These are phyloP conservation scores for Xylariales sp. DNA, from an alignment of 2,329 filamentous ascomycete species.

Conservation along the genomic window DNA sequence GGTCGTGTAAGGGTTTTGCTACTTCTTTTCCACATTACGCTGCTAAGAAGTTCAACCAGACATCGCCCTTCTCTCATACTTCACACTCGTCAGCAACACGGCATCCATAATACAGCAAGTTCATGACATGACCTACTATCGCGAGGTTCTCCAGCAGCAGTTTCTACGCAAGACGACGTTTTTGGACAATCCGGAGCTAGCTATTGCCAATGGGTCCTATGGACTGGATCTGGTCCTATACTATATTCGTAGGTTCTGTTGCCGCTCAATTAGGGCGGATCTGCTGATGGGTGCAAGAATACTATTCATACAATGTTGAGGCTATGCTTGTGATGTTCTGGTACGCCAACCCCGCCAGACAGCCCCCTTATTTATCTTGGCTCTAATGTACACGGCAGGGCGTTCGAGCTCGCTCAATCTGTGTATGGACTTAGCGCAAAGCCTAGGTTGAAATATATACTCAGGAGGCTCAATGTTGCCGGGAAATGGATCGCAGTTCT, in stretches of 20 bases:
- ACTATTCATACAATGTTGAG: conserved; percentile 21
- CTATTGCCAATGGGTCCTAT: conserved; percentile 21
- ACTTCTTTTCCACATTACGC: background rate
- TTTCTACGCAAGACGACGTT: conserved; percentile 14
- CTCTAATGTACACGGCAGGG: background rate
- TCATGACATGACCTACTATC: conserved; percentile 17
- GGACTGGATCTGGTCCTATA: conserved; percentile 21
- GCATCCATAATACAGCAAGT: conserved; percentile 21
- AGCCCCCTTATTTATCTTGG: background rate
- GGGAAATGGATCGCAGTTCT: conserved; percentile 18
- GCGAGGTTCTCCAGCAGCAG: conserved; percentile 15
- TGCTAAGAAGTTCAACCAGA: conserved; percentile 13
- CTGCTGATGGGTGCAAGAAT: conserved; percentile 14
- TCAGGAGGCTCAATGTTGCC: conserved; percentile 16
- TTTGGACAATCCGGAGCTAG: conserved; percentile 18
- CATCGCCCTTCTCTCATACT: conserved; percentile 19
- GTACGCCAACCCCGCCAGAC: conserved; percentile 7
- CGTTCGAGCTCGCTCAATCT: conserved; percentile 12
- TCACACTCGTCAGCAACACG: conserved; percentile 16
- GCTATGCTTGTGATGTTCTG: conserved; percentile 24
- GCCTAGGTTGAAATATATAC: conserved; percentile 11
- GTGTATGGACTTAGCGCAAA: conserved; percentile 14
- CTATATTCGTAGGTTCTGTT: conserved; percentile 19
- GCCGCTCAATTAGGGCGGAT: too few relatives aligned
- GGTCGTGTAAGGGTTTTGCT: conserved; percentile 17